These are phyloP conservation scores for Skeletonema grethae DNA, from an alignment of 108 stramenopile species.

Conservation along the genomic window DNA sequence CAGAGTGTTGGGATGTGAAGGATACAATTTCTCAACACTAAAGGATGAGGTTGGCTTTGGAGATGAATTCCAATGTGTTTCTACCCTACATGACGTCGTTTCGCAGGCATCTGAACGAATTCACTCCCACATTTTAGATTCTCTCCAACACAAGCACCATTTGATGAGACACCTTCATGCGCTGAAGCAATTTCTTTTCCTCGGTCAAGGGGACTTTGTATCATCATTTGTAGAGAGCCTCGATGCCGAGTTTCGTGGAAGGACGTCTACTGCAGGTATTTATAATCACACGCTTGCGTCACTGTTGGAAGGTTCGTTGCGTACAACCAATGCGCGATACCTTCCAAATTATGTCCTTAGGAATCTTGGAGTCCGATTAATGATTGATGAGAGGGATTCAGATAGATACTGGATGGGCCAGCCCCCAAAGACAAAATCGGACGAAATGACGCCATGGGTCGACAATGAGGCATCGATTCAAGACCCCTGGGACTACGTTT, in stretches of 20 bases:
- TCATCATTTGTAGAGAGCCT: slow-evolving; percentile 87
- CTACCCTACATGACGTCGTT: slow-evolving; percentile 59
- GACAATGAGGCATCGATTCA: slow-evolving; percentile 58
- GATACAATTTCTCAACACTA: slow-evolving; percentile 24
- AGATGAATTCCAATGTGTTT: slow-evolving; percentile 34
- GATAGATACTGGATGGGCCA: slow-evolving; percentile 55
- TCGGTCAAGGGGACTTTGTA: slow-evolving; percentile 97
- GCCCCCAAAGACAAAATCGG: slow-evolving; percentile 15
- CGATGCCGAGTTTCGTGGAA: slow-evolving; percentile 63
- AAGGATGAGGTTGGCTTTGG: slow-evolving; percentile 28
- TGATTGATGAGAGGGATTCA: slow-evolving; percentile 52
- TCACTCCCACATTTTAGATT: slow-evolving; percentile 74
- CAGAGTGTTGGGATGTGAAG: slow-evolving; percentile 9
- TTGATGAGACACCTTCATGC: slow-evolving; percentile 88
- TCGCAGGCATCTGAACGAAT: slow-evolving; percentile 53
- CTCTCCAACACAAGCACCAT: slow-evolving; percentile 73
- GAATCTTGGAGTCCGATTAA: slow-evolving; percentile 73
- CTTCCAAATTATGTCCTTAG: slow-evolving; percentile 77
- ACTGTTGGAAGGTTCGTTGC: slow-evolving; percentile 84
- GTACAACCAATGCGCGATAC: slow-evolving; percentile 85
- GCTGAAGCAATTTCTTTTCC: slow-evolving; percentile 92
- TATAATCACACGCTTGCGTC: slow-evolving; percentile 79
- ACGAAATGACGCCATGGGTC: slow-evolving; percentile 53
- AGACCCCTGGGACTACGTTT: slow-evolving; percentile 91
- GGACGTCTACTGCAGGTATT: slow-evolving; percentile 57